Evolutionary conservation across 2,329 filamentous ascomycete genomes (phyloP), one percentile per base, ranked within the genome.

Genomic region (Fusarium sp.): DNA sequence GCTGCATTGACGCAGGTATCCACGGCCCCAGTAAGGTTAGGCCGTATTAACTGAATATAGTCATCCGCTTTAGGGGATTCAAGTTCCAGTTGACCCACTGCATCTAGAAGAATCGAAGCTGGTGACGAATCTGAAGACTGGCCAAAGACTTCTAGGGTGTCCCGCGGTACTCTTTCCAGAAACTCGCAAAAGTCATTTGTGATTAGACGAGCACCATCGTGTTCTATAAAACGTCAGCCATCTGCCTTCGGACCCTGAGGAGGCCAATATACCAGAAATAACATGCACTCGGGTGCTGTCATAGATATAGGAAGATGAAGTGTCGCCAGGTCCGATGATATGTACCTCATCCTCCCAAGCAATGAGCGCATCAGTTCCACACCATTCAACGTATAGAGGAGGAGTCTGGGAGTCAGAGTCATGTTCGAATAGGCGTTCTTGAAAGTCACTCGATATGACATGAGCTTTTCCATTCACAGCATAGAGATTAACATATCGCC

Each of bases 321-420:
- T 89, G 45, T 93, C 93, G 40, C 91, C 92, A 0, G 94, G 94
- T 1, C 95, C 96, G 66, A 99, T 92, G 32, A 99, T 87, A 78
- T 98, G 96, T 7, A 99, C 91, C 80, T 99, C 96, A 78, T 99
- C 96, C 78, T 98, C 96, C 96, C 96, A 99, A 1, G 95, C 95
- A 75, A 99, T 90, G 32, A 97, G 92, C 17, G 95, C 94, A 80
- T 98, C 95, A 76, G 96, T 95, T 8, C 96, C 96, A 80, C 96
- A 99, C 96, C 96, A 99, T 76, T 96, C 92, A 67, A 99, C 87
- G 70, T 96, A 93, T 75, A 93, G 92, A 6, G 96, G 96, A 3
- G 91, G 87, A 8, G 94, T 97, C 79, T 92, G 92, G 13, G 93
- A 95, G 73, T 91, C 91, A 2, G 95, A 95, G 76, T 97, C 91